These are phyloP conservation scores for Ustilago xerochloae DNA, from an alignment of 1,284 basidiomycete species.

Conservation along the genomic window DNA sequence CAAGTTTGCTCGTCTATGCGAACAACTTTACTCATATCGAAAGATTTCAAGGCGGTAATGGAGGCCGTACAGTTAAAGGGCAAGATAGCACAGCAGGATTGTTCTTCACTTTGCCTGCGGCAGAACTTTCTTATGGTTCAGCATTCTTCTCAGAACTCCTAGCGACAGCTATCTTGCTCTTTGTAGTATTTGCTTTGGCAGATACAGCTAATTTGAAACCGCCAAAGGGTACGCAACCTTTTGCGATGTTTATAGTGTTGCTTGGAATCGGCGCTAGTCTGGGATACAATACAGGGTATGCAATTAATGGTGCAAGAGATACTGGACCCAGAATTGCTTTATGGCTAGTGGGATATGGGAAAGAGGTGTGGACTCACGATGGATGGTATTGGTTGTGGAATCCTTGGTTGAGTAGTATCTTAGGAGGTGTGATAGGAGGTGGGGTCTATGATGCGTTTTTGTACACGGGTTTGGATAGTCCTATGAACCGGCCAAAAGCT, in stretches of 20 bases:
- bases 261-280: constrained; percentile 73
- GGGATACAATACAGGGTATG: constrained; percentile 75
- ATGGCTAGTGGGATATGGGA: constrained; percentile 75
- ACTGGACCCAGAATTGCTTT: constrained; percentile 75
- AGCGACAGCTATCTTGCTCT: constrained; percentile 53
- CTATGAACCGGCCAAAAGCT: constrained; percentile 52
- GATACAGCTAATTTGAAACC: constrained; percentile 70
- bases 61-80: constrained; percentile 74
- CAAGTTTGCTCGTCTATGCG: constrained; percentile 77
- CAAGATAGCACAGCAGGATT: constrained; percentile 74
- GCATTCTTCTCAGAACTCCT: constrained; percentile 55
- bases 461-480: constrained; percentile 67
- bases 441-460: constrained; percentile 67
- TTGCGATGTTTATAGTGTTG: constrained; percentile 73
- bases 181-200: constrained; percentile 51
- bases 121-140: constrained; percentile 31
- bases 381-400: constrained; percentile 83
- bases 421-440: constrained; percentile 66
- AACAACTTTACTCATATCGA: constrained; percentile 82
- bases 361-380: constrained; percentile 70
- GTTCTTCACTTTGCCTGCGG: constrained; percentile 76
- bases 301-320: constrained; percentile 77
- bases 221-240: constrained; percentile 72
- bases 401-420: constrained; percentile 67
- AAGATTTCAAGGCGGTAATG: constrained; percentile 75